These are phyloP conservation scores for Escallonia herrerae DNA, from an alignment of 129 eudicot genomes.

Conservation along the genomic window DNA sequence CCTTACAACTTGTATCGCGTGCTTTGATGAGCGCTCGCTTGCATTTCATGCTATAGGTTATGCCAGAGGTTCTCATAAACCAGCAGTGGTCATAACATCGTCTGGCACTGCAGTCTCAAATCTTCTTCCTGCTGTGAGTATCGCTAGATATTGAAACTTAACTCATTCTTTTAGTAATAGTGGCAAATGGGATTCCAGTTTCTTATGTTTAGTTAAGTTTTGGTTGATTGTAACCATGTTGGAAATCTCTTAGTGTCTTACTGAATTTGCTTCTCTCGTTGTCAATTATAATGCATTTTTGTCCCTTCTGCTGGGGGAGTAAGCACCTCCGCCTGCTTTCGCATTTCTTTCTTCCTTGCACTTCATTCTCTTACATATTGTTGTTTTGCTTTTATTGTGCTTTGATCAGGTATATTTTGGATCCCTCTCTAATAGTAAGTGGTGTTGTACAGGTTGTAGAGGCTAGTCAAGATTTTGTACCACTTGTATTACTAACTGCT, in stretches of 20 bases:
- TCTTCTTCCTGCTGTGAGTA: constrained; percentile 94
- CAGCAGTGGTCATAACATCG: constrained; percentile 89
- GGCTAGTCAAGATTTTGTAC: constrained; percentile 93
- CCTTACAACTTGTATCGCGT: constrained; percentile 60
- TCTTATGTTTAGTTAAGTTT: no score
- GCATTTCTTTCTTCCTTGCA: neutral
- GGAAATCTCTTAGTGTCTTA: no score
- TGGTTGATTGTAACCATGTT: no score
- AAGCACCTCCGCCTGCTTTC: no score
- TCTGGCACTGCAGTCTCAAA: constrained; percentile 98
- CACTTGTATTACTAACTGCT: constrained; percentile 79
- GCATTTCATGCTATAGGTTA: constrained; percentile 95
- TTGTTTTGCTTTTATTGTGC: neutral
- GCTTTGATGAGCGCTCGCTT: constrained; percentile 90
- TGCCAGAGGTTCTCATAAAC: constrained; percentile 76
- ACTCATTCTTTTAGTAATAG: neutral
- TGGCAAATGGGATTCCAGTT: neutral
- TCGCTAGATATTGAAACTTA: neutral
- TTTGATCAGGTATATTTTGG: neutral
- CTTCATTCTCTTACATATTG: neutral
- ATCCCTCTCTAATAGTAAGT: neutral
- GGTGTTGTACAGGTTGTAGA: constrained; percentile 67
- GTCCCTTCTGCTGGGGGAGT: no score
- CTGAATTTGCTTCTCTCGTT: no score
- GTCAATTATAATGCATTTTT: no score